A percentile compares a stretch with the other conserved stretches of the same genome.
Evolutionary conservation across 2,329 filamentous ascomycete genomes (phyloP).

Genomic region (Aureobasidium uvarum): DNA sequence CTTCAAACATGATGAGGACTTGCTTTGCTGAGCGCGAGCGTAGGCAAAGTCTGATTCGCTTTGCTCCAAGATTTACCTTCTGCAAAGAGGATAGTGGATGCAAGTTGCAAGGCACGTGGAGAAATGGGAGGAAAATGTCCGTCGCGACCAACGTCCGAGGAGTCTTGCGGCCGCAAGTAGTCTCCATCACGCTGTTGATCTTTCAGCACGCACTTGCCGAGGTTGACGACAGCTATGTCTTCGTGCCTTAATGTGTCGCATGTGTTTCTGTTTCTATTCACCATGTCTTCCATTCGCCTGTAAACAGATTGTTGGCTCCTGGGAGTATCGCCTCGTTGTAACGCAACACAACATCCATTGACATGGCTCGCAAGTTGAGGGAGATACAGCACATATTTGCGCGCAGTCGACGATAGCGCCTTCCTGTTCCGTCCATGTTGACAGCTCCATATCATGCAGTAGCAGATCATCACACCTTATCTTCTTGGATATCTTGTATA

Average conservation of each 20-base stretch:
- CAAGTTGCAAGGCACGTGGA: slow-evolving; percentile 10
- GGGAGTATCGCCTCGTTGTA: no score
- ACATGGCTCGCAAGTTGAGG: not conserved
- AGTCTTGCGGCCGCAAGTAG: not conserved
- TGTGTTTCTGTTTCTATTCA: not conserved
- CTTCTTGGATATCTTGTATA: not conserved
- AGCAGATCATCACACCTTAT: not conserved
- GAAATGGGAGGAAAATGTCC: slow-evolving; percentile 7
- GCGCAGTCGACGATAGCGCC: not conserved
- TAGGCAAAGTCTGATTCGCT: slow-evolving; percentile 6
- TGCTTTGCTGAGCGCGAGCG: not conserved
- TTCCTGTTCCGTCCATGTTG: slow-evolving; percentile 15
- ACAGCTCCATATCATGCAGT: slow-evolving; percentile 6
- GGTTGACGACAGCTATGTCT: not conserved
- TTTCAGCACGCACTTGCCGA: not conserved
- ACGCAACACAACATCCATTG: no score
- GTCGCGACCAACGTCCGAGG: not conserved
- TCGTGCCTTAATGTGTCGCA: not conserved
- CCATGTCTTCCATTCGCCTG: not conserved
- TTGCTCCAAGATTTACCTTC: not conserved
- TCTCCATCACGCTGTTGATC: not conserved
- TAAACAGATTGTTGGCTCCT: not conserved
- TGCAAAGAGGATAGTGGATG: slow-evolving; percentile 20
- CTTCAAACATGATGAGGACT: not conserved
- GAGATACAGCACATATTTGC: not conserved